Percentiles rank a stretch among this genome's conserved stretches.
These are phyloP conservation scores for Phytopythium boreale DNA, from an alignment of 352 stramenopile genomes.

Conservation along the genomic window DNA sequence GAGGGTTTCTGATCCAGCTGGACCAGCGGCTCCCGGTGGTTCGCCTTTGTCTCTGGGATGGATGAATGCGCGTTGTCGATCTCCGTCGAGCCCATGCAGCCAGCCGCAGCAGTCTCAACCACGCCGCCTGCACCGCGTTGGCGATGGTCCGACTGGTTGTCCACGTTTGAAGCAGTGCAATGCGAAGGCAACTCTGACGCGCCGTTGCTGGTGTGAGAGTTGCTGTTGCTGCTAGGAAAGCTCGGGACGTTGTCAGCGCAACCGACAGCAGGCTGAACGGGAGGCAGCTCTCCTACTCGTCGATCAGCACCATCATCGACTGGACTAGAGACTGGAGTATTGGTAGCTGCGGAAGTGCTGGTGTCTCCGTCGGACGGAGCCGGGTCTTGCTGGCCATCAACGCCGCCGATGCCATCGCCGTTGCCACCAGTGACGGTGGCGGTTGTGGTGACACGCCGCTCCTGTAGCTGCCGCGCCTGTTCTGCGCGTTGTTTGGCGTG, in stretches of 20 bases:
- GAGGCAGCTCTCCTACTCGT: neutral
- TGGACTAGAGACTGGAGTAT: neutral
- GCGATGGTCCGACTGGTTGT: neutral
- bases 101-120: neutral
- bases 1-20: neutral
- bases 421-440: neutral
- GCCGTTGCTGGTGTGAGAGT: neutral
- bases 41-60: neutral
- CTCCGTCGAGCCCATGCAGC: neutral
- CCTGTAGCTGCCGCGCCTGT: constrained; percentile 17
- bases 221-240: neutral
- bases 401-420: neutral
- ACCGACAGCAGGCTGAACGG: neutral
- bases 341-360: neutral
- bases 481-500: constrained; percentile 39
- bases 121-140: too few relatives aligned
- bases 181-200: neutral
- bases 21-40: too few relatives aligned
- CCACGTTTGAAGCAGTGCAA: too few relatives aligned
- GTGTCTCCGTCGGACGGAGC: neutral
- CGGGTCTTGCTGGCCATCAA: neutral
- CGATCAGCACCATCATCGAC: neutral
- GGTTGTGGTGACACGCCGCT: constrained; percentile 4
- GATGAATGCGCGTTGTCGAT: neutral
- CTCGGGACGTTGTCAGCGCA: neutral